Percentiles rank a stretch among this genome's conserved stretches.
Evolutionary conservation across 2,329 filamentous ascomycete species (phyloP).

Genomic region (Colletotrichum cordylinicola): DNA sequence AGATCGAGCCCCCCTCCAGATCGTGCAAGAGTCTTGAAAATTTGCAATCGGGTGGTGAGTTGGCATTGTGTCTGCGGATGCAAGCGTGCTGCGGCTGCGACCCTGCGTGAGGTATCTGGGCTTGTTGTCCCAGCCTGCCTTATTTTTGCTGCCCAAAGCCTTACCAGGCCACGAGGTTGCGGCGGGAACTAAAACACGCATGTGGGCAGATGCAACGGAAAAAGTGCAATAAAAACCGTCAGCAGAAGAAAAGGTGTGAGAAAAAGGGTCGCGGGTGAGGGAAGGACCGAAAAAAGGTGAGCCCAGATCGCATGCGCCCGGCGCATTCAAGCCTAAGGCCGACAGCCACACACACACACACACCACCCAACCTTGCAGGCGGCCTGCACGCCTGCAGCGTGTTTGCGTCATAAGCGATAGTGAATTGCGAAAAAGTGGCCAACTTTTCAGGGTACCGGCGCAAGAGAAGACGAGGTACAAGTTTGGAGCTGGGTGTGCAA

Average conservation of each 20-base stretch:
- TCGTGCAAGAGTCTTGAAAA: background rate
- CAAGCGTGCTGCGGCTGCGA: background rate
- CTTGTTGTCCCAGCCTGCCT: background rate
- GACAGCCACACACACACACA: background rate
- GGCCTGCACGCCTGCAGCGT: background rate
- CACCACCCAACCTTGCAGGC: background rate
- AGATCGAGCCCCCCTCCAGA: background rate
- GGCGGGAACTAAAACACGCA: background rate
- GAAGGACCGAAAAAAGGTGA: background rate
- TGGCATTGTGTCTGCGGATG: background rate
- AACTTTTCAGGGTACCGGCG: background rate
- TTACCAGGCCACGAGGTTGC: background rate
- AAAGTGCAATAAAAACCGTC: background rate
- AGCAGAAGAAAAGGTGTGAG: background rate
- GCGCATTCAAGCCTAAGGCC: conserved; percentile 1
- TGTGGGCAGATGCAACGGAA: background rate
- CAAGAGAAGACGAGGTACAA: background rate
- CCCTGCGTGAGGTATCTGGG: background rate
- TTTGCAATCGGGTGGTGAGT: background rate
- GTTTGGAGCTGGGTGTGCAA: background rate
- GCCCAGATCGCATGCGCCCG: background rate
- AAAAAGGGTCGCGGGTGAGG: background rate
- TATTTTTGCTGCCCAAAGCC: background rate
- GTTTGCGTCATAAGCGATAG: background rate
- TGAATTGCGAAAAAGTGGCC: background rate